Percentiles rank a stretch among this genome's conserved stretches.
These are phyloP conservation scores for Heterobasidion annosum DNA, from an alignment of 1,284 basidiomycete species.

Conservation along the genomic window DNA sequence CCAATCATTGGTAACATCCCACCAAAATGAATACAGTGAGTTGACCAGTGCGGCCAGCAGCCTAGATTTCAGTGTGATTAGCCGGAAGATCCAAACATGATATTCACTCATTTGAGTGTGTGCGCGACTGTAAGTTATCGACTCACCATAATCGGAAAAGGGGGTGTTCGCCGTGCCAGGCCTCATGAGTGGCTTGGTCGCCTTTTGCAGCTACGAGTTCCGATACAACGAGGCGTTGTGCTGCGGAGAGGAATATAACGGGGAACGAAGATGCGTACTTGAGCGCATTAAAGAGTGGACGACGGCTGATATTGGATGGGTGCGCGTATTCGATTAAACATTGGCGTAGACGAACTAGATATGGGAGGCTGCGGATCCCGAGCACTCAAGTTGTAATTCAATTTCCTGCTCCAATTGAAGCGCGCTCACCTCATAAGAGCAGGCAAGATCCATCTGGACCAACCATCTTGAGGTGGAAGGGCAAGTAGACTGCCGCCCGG, in stretches of 20 bases:
- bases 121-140: neutral
- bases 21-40: constrained; percentile 96
- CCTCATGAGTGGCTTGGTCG: constrained; percentile 28
- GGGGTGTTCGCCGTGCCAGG: constrained; percentile 71
- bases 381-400: neutral
- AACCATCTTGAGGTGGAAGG: constrained; percentile 53
- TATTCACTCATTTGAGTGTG: neutral
- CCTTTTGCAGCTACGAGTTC: constrained; percentile 47
- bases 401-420: neutral
- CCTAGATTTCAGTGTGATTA: constrained; percentile 36
- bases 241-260: constrained; percentile 91
- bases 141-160: constrained; percentile 80
- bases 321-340: constrained; percentile 83
- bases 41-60: constrained; percentile 80
- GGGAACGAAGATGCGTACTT: constrained; percentile 98
- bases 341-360: constrained; percentile 86
- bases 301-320: constrained; percentile 54
- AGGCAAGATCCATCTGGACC: constrained; percentile 69
- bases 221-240: constrained; percentile 61
- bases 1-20: constrained; percentile 99
- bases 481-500: constrained; percentile 67
- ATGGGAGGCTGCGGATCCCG: constrained; percentile 63
- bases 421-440: constrained; percentile 73
- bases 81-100: too few relatives aligned
- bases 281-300: constrained; percentile 86